phyloP scores from a whole-genome alignment of 1,284 basidiomycete genomes.

The Omphalotus olearius region DNA sequence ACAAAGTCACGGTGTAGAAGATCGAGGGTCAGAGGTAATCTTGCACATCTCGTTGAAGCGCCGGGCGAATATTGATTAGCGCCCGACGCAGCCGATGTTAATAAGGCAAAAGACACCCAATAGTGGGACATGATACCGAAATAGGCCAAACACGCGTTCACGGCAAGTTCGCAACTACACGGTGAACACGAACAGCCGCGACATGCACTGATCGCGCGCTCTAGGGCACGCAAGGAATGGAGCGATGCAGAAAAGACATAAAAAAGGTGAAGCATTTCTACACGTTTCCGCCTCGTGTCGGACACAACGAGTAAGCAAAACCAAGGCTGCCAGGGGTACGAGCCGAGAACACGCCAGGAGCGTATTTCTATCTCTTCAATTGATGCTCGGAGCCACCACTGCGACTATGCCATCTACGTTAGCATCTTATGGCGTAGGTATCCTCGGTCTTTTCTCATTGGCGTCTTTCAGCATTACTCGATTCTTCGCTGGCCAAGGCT shows the following conservation, averaged over 20 bases:
- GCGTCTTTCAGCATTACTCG: conserved; percentile 1
- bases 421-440: conserved; percentile 6
- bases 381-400: not conserved
- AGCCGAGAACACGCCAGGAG: not conserved
- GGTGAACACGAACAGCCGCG: not conserved
- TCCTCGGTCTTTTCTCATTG: conserved; percentile 6
- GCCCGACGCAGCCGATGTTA: too few relatives aligned
- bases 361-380: not conserved
- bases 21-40: too few relatives aligned
- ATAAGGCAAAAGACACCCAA: too few relatives aligned
- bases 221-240: not conserved
- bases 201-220: not conserved
- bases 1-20: too few relatives aligned
- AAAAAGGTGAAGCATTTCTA: not conserved
- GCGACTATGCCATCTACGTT: conserved; percentile 1
- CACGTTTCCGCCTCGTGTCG: conserved; percentile 10
- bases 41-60: too few relatives aligned
- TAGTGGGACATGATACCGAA: too few relatives aligned
- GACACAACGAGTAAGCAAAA: conserved; percentile 6
- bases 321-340: not conserved
- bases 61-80: too few relatives aligned
- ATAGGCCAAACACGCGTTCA: not conserved
- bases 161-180: not conserved
- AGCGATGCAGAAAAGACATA: not conserved
- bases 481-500: not conserved